A percentile compares a stretch with the other conserved stretches of the same genome.
Evolutionary conservation across 768 basidiomycete genomes (phyloP).

Genomic region (Asterophora lycoperdoides): DNA sequence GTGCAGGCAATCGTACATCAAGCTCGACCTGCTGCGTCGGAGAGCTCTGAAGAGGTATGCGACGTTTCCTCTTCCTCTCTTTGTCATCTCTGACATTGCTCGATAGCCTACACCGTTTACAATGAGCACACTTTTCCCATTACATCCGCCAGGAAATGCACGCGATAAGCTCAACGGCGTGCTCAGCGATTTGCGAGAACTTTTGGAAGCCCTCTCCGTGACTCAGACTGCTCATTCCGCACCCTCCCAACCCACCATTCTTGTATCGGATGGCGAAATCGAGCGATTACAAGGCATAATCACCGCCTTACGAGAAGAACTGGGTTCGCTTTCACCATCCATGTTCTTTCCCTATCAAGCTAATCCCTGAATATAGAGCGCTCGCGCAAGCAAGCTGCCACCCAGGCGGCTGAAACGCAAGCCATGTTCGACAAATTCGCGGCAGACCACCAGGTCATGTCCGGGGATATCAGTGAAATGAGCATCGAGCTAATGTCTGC

Average conservation of each 20-base stretch:
- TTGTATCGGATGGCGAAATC: constrained; percentile 38
- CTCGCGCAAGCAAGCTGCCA: constrained; percentile 34
- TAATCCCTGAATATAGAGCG: constrained; percentile 4
- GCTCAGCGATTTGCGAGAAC: constrained; percentile 38
- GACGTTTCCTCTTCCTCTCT: constrained; percentile 5
- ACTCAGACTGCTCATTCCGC: constrained; percentile 18
- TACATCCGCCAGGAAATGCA: constrained; percentile 46
- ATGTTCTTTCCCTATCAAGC: neutral
- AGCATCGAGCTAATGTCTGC: constrained; percentile 51
- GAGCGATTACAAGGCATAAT: constrained; percentile 49
- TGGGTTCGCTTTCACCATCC: constrained; percentile 40
- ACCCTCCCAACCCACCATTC: constrained; percentile 14
- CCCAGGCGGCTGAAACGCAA: constrained; percentile 42
- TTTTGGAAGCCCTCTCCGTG: constrained; percentile 27
- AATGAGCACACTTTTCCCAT: constrained; percentile 47
- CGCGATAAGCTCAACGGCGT: constrained; percentile 43
- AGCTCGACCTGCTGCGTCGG: constrained; percentile 34
- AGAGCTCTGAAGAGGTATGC: constrained; percentile 47
- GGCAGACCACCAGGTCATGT: constrained; percentile 35
- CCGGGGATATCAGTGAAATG: constrained; percentile 36
- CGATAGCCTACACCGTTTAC: constrained; percentile 43
- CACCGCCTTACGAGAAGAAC: constrained; percentile 46
- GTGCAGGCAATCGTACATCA: constrained; percentile 52
- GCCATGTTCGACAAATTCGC: constrained; percentile 54
- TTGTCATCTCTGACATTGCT: constrained; percentile 3